Evolutionary conservation across 768 basidiomycete species (phyloP).

Genomic region (Lenzites betulinus): DNA sequence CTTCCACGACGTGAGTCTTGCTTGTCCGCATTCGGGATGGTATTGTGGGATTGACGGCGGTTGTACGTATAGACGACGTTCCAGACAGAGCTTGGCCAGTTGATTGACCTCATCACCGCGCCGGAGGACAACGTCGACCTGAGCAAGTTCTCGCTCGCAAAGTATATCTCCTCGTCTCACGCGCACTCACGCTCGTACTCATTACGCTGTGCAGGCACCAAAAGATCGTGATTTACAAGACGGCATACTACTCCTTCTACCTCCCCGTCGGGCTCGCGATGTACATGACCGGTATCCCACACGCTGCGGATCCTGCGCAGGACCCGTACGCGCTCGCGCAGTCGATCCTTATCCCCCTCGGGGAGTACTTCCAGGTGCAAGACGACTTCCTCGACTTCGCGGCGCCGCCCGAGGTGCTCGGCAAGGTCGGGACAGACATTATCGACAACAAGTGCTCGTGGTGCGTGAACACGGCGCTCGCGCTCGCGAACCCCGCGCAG

Average conservation of each 20-base stretch:
- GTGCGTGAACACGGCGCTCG: constrained; percentile 88
- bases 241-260: constrained; percentile 97
- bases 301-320: constrained; percentile 43
- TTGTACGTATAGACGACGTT: constrained; percentile 52
- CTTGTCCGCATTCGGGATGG: neutral
- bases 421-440: constrained; percentile 98
- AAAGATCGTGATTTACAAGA: constrained; percentile 96
- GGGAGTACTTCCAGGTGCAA: constrained; percentile 98
- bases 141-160: constrained; percentile 81
- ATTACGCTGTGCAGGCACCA: constrained; percentile 61
- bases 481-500: constrained; percentile 54
- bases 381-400: constrained; percentile 97
- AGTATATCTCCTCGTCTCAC: constrained; percentile 44
- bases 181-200: neutral
- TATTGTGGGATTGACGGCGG: neutral
- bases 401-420: constrained; percentile 86
- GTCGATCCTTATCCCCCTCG: constrained; percentile 85
- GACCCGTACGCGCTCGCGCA: constrained; percentile 73
- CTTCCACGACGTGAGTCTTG: constrained; percentile 75
- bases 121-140: constrained; percentile 90
- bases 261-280: constrained; percentile 96
- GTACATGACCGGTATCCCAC: constrained; percentile 69
- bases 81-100: constrained; percentile 95
- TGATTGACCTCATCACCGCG: constrained; percentile 94
- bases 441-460: constrained; percentile 99